These are phyloP conservation scores for Fusarium verrucosum DNA, from an alignment of 2,329 filamentous ascomycete species.

Conservation along the genomic window DNA sequence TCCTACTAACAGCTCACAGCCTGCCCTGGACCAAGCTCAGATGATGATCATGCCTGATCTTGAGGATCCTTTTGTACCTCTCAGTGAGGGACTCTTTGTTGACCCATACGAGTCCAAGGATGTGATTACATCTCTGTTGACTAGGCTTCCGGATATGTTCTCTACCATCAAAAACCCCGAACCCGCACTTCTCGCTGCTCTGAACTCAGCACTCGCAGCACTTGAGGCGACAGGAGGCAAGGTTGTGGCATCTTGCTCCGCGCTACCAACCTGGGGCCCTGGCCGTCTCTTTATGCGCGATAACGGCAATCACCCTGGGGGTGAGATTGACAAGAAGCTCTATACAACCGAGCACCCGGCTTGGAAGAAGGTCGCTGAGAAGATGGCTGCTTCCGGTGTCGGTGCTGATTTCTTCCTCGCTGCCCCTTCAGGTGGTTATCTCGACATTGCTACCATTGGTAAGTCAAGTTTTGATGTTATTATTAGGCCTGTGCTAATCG, in stretches of 20 bases:
- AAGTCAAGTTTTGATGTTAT: slow-evolving; percentile 43
- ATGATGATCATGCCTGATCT: slow-evolving; percentile 99
- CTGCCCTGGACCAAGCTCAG: slow-evolving; percentile 84
- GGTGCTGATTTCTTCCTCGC: slow-evolving; percentile 96
- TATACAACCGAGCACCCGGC: slow-evolving; percentile 88
- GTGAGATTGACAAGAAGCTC: slow-evolving; percentile 91
- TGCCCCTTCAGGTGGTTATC: slow-evolving; percentile 86
- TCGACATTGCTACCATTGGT: slow-evolving; percentile 93
- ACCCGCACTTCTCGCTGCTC: slow-evolving; percentile 82
- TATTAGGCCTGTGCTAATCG: not conserved
- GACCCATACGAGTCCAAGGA: slow-evolving; percentile 90
- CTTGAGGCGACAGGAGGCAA: slow-evolving; percentile 90
- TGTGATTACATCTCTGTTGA: slow-evolving; percentile 88
- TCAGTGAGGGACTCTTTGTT: slow-evolving; percentile 92
- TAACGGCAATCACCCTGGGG: slow-evolving; percentile 84
- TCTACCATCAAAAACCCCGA: slow-evolving; percentile 89
- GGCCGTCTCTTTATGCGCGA: slow-evolving; percentile 87
- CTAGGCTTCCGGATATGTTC: slow-evolving; percentile 85
- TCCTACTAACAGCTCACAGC: slow-evolving; percentile 54
- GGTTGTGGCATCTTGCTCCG: slow-evolving; percentile 84
- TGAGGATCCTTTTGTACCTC: slow-evolving; percentile 93
- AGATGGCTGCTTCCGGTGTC: slow-evolving; percentile 86
- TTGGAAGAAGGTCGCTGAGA: slow-evolving; percentile 86
- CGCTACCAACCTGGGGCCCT: slow-evolving; percentile 92
- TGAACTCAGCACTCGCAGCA: slow-evolving; percentile 86